Evolutionary conservation across 1,139 yeast species (phyloP).

Genomic region (Debaryomyces subglobosus): DNA sequence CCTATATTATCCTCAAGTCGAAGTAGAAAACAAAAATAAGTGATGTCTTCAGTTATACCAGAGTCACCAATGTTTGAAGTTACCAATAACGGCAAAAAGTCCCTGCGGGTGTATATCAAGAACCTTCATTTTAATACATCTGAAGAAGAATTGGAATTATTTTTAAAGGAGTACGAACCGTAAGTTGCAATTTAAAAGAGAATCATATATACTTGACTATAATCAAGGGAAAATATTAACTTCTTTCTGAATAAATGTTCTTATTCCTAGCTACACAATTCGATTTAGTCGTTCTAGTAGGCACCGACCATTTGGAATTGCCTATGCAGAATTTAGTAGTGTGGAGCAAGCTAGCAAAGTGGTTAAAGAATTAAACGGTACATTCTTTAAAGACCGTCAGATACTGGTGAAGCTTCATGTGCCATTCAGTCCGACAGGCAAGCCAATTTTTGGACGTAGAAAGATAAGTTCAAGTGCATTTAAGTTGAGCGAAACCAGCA

Average conservation of each 20-base stretch:
- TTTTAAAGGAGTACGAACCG: slow-evolving; percentile 27
- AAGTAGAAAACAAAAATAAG: not conserved
- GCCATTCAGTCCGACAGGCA: slow-evolving; percentile 37
- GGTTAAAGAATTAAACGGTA: slow-evolving; percentile 43
- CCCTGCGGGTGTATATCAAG: slow-evolving; percentile 34
- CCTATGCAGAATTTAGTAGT: slow-evolving; percentile 62
- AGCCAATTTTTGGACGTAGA: slow-evolving; percentile 6
- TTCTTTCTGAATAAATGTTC: slow-evolving; percentile 36
- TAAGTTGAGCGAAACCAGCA: slow-evolving; percentile 4
- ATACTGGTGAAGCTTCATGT: slow-evolving; percentile 41
- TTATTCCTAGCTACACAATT: slow-evolving; percentile 59
- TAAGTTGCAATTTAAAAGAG: slow-evolving; percentile 7
- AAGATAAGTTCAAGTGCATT: not conserved
- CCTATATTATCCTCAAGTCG: not conserved
- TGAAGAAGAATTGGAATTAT: slow-evolving; percentile 43
- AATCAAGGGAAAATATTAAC: not conserved
- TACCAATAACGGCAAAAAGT: slow-evolving; percentile 1
- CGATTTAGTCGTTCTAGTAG: slow-evolving; percentile 42
- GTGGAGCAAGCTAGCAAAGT: slow-evolving; percentile 54
- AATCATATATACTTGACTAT: not conserved
- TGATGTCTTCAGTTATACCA: slow-evolving; percentile 4
- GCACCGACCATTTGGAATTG: slow-evolving; percentile 60
- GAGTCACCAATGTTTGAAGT: slow-evolving; percentile 9
- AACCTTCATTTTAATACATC: slow-evolving; percentile 47
- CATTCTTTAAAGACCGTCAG: slow-evolving; percentile 39